phyloP scores from a whole-genome alignment of 805 yeast species.

The Tetrapisispora arboricola region DNA sequence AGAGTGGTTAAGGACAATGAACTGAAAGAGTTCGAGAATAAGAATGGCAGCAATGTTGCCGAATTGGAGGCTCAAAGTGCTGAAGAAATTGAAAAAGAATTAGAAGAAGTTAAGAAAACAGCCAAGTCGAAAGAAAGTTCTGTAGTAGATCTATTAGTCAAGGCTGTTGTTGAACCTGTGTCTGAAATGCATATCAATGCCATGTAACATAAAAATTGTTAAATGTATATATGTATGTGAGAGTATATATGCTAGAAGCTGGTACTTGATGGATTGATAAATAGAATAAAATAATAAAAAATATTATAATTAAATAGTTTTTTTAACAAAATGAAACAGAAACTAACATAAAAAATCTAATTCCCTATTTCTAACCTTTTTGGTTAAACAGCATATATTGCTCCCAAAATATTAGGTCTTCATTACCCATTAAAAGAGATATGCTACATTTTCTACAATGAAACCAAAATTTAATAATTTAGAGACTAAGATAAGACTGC shows the following conservation, averaged over 20 bases:
- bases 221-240: neutral
- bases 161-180: constrained; percentile 67
- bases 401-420: too few species aligned
- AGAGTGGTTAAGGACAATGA: constrained; percentile 76
- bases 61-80: constrained; percentile 63
- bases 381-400: too few species aligned
- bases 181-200: constrained; percentile 83
- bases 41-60: constrained; percentile 51
- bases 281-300: neutral
- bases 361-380: too few species aligned
- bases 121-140: constrained; percentile 51
- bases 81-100: constrained; percentile 56
- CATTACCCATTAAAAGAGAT: too few species aligned
- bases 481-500: too few species aligned
- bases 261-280: neutral
- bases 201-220: neutral
- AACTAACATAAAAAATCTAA: neutral
- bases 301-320: neutral
- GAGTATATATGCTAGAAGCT: neutral
- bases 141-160: constrained; percentile 69
- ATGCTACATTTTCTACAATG: too few species aligned
- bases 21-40: constrained; percentile 58
- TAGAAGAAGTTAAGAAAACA: constrained; percentile 54
- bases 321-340: neutral
- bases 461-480: too few species aligned